Base-by-base conservation (phyloP, 2,329 filamentous ascomycete genomes). In the Pyrenophora seminiperda region DNA sequence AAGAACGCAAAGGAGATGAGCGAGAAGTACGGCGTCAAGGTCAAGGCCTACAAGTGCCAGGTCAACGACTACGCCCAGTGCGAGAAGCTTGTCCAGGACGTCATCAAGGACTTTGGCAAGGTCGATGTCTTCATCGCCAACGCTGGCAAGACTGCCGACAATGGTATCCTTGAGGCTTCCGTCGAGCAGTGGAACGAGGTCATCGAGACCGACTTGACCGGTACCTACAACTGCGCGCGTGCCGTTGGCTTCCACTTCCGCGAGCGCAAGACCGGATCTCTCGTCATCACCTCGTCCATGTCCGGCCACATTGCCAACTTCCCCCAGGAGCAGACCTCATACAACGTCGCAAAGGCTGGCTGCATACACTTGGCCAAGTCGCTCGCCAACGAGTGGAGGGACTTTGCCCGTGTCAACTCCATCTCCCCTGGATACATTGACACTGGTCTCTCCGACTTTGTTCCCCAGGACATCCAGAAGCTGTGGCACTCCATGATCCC, bases 161-260 rank as follows among this genome's bases (percentile, higher is more conserved):
- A 76, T 47, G 87, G 87, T 50, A 80, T 90, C 66, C 77, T 90
- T 40, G 87, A 90, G 56, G 84, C 84, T 68, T 82, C 83, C 18
- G 84, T 88, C 17, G 80, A 87, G 67, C 88, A 90, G 68, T 84
- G 85, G 69, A 85, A 91, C 70, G 83, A 85, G 73, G 90, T 96
- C 79, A 81, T 96, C 73, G 83, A 88, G 64, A 87, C 93, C 66
- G 95, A 97, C 74, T 81, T 96, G 62, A 94, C 86, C n/a, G 92
- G 91, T 10, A 87, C 87, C 31, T 91, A 88, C 75, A 93, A 89
- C 80, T 95, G 90, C 56, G 90, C 91, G 19, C 90, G 93, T 77
- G 90, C 90, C 15, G 89, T 90, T n/a, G 92, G 91, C 27, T 82
- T 86, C 47, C 88, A 94, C 75, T 87, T 87, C 81, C 84, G 84